Base-by-base conservation (phyloP, 2,329 filamentous ascomycete species). In the Chaetomium sp. region DNA sequence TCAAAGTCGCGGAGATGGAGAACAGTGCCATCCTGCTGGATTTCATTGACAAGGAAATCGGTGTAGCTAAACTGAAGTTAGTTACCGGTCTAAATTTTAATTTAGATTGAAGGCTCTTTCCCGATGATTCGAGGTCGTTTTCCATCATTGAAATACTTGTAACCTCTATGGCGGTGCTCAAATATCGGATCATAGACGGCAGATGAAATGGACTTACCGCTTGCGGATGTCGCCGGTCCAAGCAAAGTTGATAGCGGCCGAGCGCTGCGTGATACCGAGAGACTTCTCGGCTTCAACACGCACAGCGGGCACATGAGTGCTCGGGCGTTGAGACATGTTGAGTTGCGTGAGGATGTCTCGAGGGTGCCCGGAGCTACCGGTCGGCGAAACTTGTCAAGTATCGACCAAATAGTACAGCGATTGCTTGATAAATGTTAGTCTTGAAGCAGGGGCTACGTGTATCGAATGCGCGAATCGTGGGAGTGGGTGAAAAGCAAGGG, bases 21-120 rank as follows among this genome's bases (percentile, higher is more conserved):
- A 11, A 95, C 88, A 53, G 84, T 72, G 12, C 91, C 91, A 66
- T 87, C 81, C 35, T 85, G 84, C 19, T 81, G 75, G 59, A 96
- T 92, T 71, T 96, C 91, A 67, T 95, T 91, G 64, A 96, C 91
- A 63, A 94, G 77, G 65, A 96, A 96, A 69, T 96, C 91, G 4
- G 91, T 92, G 70, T 91, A 96, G 62, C 89, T 83, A 9, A 46
- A 6, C 4, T 36, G 14, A 27, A 42, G 42, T 57, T 44, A 65
- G 60, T 40, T 19, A 52, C 6, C 6, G 4, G 33, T 36, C 14
- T 19, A 49, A 37, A 27, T 10, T 11, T 42, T 14, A 8, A 8
- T 42, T 3, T n/a, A 42, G 9, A 6, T 7, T 11, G 14, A 14
- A 14, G 11, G 11, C 5, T 6, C 12, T 10, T 10, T 42, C 40